Evolutionary conservation across 495 filamentous ascomycete genomes (phyloP).

Genomic region (Astrothelium macrocarpum): DNA sequence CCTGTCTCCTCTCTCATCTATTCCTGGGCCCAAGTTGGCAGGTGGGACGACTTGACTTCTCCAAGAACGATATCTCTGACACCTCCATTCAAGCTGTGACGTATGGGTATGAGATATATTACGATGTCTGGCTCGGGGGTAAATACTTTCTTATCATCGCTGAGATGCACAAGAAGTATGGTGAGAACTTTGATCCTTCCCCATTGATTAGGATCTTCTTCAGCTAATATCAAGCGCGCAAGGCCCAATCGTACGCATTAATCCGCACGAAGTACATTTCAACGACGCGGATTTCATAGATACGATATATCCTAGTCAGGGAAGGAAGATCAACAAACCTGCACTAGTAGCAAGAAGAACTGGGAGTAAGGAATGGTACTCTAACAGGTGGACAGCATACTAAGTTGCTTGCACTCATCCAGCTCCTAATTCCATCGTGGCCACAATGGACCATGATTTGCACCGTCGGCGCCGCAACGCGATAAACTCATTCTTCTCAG

Average conservation of each 20-base stretch:
- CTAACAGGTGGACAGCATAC: background rate
- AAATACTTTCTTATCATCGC: slow-evolving; percentile 13
- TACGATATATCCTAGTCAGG: background rate
- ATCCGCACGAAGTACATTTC: slow-evolving; percentile 8
- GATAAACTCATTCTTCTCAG: slow-evolving; percentile 32
- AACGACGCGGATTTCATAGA: slow-evolving; percentile 5
- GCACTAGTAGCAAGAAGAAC: background rate
- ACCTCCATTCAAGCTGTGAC: slow-evolving; percentile 10
- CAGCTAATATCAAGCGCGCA: background rate
- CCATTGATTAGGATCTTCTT: background rate
- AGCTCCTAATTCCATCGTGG: slow-evolving; percentile 11
- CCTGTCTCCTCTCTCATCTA: slow-evolving; percentile 12
- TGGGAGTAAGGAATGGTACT: background rate
- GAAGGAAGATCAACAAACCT: background rate
- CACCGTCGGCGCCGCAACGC: slow-evolving; percentile 27
- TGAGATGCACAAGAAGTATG: slow-evolving; percentile 9
- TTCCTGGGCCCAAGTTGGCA: slow-evolving; percentile 22
- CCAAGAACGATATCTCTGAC: background rate
- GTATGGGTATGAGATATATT: slow-evolving; percentile 23
- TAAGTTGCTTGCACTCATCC: background rate
- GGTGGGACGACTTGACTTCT: background rate
- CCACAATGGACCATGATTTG: slow-evolving; percentile 20
- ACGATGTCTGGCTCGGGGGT: slow-evolving; percentile 17
- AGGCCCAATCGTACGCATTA: slow-evolving; percentile 15
- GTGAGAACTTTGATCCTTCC: background rate